Conservation (phyloP, 768 basidiomycete genomes). For the Holtermannia corniformis region DNA sequence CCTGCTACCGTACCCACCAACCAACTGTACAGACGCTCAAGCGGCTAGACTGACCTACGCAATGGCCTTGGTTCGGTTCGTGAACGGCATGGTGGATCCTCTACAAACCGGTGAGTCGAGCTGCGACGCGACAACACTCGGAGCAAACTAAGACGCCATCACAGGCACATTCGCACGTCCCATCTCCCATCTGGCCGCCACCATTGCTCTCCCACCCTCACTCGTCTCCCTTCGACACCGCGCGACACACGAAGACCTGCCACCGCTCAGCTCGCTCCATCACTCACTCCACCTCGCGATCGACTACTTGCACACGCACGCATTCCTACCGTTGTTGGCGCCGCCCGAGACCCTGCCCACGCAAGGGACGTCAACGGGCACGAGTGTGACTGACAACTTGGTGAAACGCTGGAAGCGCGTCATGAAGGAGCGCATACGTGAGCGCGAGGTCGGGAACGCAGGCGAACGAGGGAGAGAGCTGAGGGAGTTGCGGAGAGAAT, state of each 20-base stretch:
- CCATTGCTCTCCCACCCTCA: conserved; percentile 77
- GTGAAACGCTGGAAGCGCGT: conserved; percentile 32
- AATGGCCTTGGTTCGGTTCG: conserved; percentile 71
- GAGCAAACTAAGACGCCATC: conserved; percentile 1
- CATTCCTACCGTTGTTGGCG: conserved; percentile 59
- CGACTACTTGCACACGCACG: conserved; percentile 28
- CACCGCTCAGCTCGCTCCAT: conserved; percentile 66
- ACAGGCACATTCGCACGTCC: conserved; percentile 70
- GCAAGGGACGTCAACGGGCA: conserved; percentile 55
- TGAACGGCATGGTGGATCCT: conserved; percentile 92
- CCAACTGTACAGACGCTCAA: conserved; percentile 5
- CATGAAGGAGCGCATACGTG: conserved; percentile 55
- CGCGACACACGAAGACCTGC: conserved; percentile 90
- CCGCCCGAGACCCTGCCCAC: conserved; percentile 55
- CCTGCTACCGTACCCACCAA: conserved; percentile 22
- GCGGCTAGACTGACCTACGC: conserved; percentile 67
- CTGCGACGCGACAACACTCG: no score
- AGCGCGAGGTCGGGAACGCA: conserved; percentile 26
- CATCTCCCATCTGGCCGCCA: conserved; percentile 75
- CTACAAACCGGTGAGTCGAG: conserved; percentile 55
- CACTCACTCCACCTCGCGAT: conserved; percentile 48
- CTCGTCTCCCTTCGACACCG: conserved; percentile 89
- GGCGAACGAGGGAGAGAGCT: conserved; percentile 38
- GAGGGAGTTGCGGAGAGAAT: conserved; percentile 35
- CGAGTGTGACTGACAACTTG: conserved; percentile 59